Base-by-base conservation (phyloP, 2,329 filamentous ascomycete species). In the Periglandula ipomoeae region DNA sequence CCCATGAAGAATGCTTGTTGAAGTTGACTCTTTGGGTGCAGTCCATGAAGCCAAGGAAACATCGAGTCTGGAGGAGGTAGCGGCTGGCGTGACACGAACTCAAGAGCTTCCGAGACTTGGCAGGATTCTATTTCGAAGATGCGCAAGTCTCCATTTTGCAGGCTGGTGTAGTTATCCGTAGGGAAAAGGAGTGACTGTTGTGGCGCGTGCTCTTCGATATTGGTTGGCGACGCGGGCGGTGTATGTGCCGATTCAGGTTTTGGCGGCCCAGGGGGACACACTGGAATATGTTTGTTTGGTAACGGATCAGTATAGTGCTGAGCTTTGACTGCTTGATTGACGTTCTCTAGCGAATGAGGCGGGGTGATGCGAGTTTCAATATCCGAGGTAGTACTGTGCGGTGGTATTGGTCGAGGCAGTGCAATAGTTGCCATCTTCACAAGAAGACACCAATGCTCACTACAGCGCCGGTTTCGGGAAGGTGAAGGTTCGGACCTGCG, bases 31-130 rank as follows among this genome's bases (percentile, higher is more conserved):
- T 85, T 81, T 0, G 87, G 84, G 60, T 97, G 90, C 37, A 97
- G 71, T 22, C 93, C 93, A 68, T 98, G 93, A 22, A 96, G 74
- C 93, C 93, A 98, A 2, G 93, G 93, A 60, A 97, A 98, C 53
- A 97, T 87, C 52, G 82, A 76, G n/a, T 84, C 79, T 0, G 93
- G 82, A 49, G 91, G 82, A 6, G 93, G 91, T 22, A 97, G 73
- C 1, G 89, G 85, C 60, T 95, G 89, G 2, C 82, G 78, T 3
- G 91, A 79, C 51, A 82, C 71, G 59, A 90, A 80, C 55, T 94
- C 82, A 30, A 97, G 62, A 1, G 91, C 89, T 41, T 81, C 74
- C 10, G 81, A 80, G 39, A 96, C 74, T 24, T 79, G 78, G 37
- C 73, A 70, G 26, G 85, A 81, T 60, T 81, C 78, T 56, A 97